These are phyloP conservation scores for Davidsoniella australis DNA, from an alignment of 2,329 filamentous ascomycete genomes.

Conservation along the genomic window DNA sequence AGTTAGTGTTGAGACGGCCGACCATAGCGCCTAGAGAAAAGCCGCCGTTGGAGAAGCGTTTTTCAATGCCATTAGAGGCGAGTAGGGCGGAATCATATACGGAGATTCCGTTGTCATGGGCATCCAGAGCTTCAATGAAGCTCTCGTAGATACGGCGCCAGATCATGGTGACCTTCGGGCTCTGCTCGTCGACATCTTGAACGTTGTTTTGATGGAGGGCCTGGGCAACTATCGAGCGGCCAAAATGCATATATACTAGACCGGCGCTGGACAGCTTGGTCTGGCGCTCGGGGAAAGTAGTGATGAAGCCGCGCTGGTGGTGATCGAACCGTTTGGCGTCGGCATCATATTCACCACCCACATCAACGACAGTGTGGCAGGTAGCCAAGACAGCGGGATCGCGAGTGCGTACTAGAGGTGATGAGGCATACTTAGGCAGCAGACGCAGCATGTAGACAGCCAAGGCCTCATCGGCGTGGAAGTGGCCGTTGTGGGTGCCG, in stretches of 20 bases:
- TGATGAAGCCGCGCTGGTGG: conserved; percentile 81
- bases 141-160: conserved; percentile 82
- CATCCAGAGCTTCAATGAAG: conserved; percentile 91
- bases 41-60: conserved; percentile 66
- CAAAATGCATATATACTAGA: conserved; percentile 91
- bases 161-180: conserved; percentile 53
- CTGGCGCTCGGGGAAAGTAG: conserved; percentile 63
- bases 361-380: conserved; percentile 93
- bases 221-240: conserved; percentile 60
- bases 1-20: conserved; percentile 59
- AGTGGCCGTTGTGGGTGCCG: conserved; percentile 94
- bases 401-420: conserved; percentile 68
- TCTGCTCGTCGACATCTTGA: conserved; percentile 33
- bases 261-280: conserved; percentile 92
- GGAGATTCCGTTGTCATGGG: conserved; percentile 90
- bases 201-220: conserved; percentile 22
- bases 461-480: conserved; percentile 95
- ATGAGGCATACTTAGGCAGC: conserved; percentile 61
- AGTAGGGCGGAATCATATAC: conserved; percentile 59
- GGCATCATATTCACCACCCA: conserved; percentile 86
- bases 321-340: conserved; percentile 73
- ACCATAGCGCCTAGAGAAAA: conserved; percentile 79
- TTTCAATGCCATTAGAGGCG: conserved; percentile 53
- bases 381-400: conserved; percentile 60
- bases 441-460: conserved; percentile 90